Conservation (phyloP, 2,329 filamentous ascomycete genomes). For the Ceratocystis alfenasii region DNA sequence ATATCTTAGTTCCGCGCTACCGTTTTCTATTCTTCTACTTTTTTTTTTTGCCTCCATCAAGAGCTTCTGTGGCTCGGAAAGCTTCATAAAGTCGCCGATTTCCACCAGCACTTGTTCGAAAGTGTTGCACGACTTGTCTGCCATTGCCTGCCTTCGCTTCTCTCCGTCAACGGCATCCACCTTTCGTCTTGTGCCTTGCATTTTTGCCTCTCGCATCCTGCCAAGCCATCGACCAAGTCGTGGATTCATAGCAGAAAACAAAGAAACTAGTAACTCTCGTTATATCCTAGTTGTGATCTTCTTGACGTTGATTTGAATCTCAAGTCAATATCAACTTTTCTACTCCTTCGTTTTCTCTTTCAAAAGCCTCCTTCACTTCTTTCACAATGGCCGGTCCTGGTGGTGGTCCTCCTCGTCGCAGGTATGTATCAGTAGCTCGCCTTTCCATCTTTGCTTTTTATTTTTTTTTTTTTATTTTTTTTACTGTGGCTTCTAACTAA, state of each 20-base stretch:
- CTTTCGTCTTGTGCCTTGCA: background rate
- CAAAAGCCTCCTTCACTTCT: slow-evolving; percentile 9
- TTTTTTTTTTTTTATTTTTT: background rate
- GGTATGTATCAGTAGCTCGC: slow-evolving; percentile 31
- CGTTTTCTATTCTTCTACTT: background rate
- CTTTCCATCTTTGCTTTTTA: slow-evolving; percentile 1
- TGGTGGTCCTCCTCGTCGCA: slow-evolving; percentile 75
- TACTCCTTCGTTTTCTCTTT: slow-evolving; percentile 12
- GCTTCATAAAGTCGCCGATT: slow-evolving; percentile 8
- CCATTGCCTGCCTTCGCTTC: background rate
- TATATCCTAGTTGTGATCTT: background rate
- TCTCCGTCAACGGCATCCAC: background rate
- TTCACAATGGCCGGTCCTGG: slow-evolving; percentile 76
- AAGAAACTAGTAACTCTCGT: slow-evolving; percentile 9
- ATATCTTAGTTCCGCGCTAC: slow-evolving; percentile 5
- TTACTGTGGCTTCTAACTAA: slow-evolving; percentile 23
- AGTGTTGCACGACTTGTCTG: background rate
- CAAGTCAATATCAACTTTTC: background rate
- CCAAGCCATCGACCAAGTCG: background rate
- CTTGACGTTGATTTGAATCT: slow-evolving; percentile 1
- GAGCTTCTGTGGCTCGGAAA: background rate
- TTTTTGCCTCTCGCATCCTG: background rate
- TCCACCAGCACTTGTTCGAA: background rate
- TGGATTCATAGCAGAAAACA: background rate
- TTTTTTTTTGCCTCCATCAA: slow-evolving; percentile 6